Conservation (phyloP, 179 eudicot genomes). For the Patellifolia procumbens region DNA sequence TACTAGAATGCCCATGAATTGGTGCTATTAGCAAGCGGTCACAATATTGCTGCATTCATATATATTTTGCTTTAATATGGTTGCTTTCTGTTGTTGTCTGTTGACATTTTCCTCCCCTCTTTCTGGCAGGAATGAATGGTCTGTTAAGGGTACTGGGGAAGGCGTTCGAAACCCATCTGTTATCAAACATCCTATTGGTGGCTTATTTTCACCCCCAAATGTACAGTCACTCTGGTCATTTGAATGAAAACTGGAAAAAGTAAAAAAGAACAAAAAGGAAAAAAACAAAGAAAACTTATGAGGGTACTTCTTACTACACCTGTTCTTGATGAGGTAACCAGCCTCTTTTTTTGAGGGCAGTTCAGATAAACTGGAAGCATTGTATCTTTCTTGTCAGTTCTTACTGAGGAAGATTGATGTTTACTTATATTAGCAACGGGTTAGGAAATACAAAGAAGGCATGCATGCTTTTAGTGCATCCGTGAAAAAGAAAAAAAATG, state of each 20-base stretch:
- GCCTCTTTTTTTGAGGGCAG: constrained; percentile 49
- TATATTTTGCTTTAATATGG: not conserved
- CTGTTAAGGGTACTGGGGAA: constrained; percentile 50
- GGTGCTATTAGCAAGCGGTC: constrained; percentile 2
- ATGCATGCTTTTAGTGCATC: constrained; percentile 53
- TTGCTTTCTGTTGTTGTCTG: not conserved
- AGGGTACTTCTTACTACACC: constrained; percentile 46
- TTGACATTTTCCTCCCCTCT: constrained; percentile 7
- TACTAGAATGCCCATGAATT: not conserved
- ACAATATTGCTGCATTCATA: no score
- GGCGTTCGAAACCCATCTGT: constrained; percentile 49
- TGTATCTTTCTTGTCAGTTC: constrained; percentile 32
- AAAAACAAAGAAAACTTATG: constrained; percentile 16
- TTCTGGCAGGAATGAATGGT: constrained; percentile 67
- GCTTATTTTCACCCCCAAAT: constrained; percentile 76
- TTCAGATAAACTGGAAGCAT: constrained; percentile 38
- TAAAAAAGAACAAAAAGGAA: constrained; percentile 13
- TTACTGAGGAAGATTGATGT: constrained; percentile 35
- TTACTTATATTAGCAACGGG: constrained; percentile 44
- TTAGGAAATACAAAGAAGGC: constrained; percentile 37
- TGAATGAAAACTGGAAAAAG: constrained; percentile 46
- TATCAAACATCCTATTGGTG: constrained; percentile 62
- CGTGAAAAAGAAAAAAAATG: constrained; percentile 20
- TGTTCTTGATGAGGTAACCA: constrained; percentile 39
- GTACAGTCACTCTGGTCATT: constrained; percentile 93